Evolutionary conservation across 345 rosid species (phyloP).

Genomic region (Erucastrum elatum): DNA sequence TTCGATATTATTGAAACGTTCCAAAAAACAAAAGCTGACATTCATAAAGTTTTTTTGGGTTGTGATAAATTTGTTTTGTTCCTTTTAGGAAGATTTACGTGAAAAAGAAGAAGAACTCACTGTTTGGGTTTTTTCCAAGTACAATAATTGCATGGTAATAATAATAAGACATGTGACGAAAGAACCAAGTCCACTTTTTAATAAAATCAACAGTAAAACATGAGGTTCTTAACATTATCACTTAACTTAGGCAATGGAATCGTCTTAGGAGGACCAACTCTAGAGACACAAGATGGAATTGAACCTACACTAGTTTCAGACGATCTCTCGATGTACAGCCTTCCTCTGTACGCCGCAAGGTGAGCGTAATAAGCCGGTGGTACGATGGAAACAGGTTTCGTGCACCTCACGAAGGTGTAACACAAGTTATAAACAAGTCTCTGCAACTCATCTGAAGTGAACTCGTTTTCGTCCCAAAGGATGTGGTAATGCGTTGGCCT

Average conservation of each 20-base stretch:
- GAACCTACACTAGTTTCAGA: slow-evolving; percentile 46
- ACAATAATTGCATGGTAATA: slow-evolving; percentile 18
- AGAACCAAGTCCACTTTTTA: neutral
- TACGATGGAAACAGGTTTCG: slow-evolving; percentile 89
- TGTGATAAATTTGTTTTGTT: neutral
- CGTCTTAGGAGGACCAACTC: slow-evolving; percentile 77
- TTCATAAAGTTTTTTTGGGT: neutral
- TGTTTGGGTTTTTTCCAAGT: neutral
- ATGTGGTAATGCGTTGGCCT: slow-evolving; percentile 91
- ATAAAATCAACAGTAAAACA: slow-evolving; percentile 79
- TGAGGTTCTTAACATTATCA: slow-evolving; percentile 83
- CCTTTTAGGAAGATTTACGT: neutral
- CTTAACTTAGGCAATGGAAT: slow-evolving; percentile 75
- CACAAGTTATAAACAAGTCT: slow-evolving; percentile 82
- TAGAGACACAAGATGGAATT: slow-evolving; percentile 52
- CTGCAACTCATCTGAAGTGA: slow-evolving; percentile 92
- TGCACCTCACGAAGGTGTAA: slow-evolving; percentile 88
- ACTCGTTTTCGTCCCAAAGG: slow-evolving; percentile 79
- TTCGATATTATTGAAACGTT: neutral
- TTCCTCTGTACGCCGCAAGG: slow-evolving; percentile 91
- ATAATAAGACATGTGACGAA: neutral
- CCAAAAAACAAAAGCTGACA: neutral
- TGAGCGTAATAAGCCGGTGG: slow-evolving; percentile 97
- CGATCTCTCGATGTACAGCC: slow-evolving; percentile 82
- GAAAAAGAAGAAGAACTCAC: neutral